A percentile compares a stretch with the other conserved stretches of the same genome.
phyloP scores from a whole-genome alignment of 768 basidiomycete genomes.

The Boletellus sp. region DNA sequence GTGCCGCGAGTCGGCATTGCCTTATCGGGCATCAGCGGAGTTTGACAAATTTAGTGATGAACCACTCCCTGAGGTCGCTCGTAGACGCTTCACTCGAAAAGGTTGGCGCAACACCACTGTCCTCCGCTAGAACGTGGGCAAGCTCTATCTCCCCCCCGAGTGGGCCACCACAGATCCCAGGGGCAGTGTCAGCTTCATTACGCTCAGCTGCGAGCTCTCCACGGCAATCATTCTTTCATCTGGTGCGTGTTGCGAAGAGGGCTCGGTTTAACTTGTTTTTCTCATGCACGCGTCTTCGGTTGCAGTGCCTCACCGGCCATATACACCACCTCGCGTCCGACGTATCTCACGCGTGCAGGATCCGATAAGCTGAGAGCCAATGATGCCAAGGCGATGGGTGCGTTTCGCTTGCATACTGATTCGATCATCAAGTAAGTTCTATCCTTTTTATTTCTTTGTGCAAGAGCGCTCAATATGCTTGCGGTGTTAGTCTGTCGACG shows the following conservation, averaged over 20 bases:
- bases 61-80: slow-evolving; percentile 64
- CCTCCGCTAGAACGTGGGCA: no score
- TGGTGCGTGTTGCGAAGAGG: slow-evolving; percentile 32
- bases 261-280: background rate
- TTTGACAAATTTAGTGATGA: no score
- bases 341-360: no score
- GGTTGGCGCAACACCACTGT: slow-evolving; percentile 76
- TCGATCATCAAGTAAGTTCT: slow-evolving; percentile 56
- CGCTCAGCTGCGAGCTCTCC: slow-evolving; percentile 55
- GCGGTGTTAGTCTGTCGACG: slow-evolving; percentile 35
- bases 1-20: no score
- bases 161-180: slow-evolving; percentile 46
- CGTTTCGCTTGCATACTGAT: no score
- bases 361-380: no score
- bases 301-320: slow-evolving; percentile 45
- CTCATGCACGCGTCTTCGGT: no score
- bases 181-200: slow-evolving; percentile 54
- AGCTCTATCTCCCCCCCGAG: slow-evolving; percentile 62
- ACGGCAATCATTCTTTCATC: slow-evolving; percentile 41
- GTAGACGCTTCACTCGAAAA: no score
- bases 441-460: background rate
- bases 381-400: no score
- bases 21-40: no score
- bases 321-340: no score
- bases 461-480: no score